Evolutionary conservation across 345 rosid species (phyloP).

Genomic region (Excoecaria agallocha): DNA sequence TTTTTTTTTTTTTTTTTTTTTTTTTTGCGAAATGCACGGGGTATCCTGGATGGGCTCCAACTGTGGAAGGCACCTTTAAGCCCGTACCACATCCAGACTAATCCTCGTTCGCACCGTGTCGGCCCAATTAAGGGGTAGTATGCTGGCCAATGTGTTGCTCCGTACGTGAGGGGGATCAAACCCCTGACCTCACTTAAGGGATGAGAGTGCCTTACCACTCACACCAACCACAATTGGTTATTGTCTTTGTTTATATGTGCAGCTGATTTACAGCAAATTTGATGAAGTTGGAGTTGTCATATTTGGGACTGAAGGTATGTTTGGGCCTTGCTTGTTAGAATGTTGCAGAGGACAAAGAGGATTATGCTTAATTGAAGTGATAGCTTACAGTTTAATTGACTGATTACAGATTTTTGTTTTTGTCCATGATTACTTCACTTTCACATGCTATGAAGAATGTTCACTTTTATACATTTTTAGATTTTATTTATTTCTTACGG

Average conservation of each 20-base stretch:
- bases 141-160: no score
- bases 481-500: conserved; percentile 3
- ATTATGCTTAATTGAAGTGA: not conserved
- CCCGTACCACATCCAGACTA: no score
- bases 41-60: no score
- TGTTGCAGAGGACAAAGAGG: not conserved
- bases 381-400: not conserved
- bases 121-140: no score
- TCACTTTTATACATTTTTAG: not conserved
- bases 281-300: conserved; percentile 83
- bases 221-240: no score
- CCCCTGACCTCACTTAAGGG: no score
- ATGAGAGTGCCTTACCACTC: no score
- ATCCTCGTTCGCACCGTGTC: no score
- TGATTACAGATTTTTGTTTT: not conserved
- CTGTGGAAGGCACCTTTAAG: no score
- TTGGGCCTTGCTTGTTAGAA: not conserved
- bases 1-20: no score
- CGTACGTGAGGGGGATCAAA: no score
- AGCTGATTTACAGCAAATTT: conserved; percentile 67
- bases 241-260: conserved; percentile 27
- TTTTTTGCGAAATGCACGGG: no score
- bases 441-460: not conserved
- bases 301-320: conserved; percentile 80
- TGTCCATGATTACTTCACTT: not conserved